Base-by-base conservation (phyloP, 305 asterid genomes). In the Salvia sclarea region DNA sequence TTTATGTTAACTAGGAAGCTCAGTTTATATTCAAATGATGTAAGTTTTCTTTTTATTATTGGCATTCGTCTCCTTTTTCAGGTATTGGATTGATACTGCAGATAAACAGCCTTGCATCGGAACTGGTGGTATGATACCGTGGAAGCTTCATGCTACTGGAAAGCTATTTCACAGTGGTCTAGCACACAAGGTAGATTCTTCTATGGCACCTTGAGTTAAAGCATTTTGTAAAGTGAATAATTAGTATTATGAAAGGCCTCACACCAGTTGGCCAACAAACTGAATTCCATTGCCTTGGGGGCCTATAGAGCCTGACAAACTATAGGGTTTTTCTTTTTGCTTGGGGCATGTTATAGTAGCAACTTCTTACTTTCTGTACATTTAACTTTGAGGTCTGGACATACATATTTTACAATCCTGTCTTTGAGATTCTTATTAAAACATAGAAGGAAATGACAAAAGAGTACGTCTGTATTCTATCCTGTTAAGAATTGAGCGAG, bases 61-160 rank as follows among this genome's bases (percentile, higher is more conserved):
- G 31, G 35, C 68, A 60, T 13, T 56, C 12, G 52, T 45, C 64
- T 75, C 66, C 60, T 45, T 56, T 55, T 58, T 59, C 80, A 93
- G 98, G 78, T 93, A 82, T 83, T 93, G 98, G 98, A 91, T 93
- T 65, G 98, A 93, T 69, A 91, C 98, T 54, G 97, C 98, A 17
- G 98, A 93, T 81, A 93, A 91, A 74, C 98, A 93, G 70, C 98
- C 98, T 63, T 93, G 98, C 84, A 86, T 93, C 75, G 98, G 98
- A 69, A 93, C 98, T 13, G 97, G 98, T 66, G 98, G 98, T 66
- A 81, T 84, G 92, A 88, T 93, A 72, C 97, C 97, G 13, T 93
- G 98, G 97, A 86, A 86, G 77, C 90, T 93, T 73, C 87, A 83
- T 73, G 85, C 86, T 54, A 68, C 84, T 7, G 98, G 98, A 63